Evolutionary conservation across 2,329 filamentous ascomycete species (phyloP).

Genomic region (Chaetomiaceae sp.): DNA sequence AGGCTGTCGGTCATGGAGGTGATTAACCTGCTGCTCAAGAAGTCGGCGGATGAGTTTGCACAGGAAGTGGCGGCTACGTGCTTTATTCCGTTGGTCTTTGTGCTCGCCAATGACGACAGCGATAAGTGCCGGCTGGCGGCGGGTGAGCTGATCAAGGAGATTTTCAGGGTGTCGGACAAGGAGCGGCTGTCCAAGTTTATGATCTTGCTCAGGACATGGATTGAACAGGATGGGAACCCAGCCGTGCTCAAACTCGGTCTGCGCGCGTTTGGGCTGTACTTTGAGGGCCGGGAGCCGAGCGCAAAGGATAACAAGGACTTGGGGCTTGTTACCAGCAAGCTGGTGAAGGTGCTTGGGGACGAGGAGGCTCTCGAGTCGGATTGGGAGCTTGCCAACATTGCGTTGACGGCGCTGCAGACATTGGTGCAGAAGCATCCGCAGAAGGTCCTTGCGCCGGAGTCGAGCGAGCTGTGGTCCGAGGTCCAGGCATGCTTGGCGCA

Average conservation of each 20-base stretch:
- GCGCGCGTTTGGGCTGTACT: conserved; percentile 78
- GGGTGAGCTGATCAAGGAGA: conserved; percentile 70
- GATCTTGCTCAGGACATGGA: conserved; percentile 66
- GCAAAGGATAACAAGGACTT: conserved; percentile 64
- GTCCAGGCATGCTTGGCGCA: conserved; percentile 68
- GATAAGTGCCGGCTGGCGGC: conserved; percentile 81
- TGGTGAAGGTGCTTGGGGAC: conserved; percentile 49
- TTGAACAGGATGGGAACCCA: conserved; percentile 68
- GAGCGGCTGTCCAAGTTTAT: conserved; percentile 69
- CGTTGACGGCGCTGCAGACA: conserved; percentile 64
- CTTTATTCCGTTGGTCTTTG: conserved; percentile 81
- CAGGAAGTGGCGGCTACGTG: conserved; percentile 77
- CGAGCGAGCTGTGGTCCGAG: conserved; percentile 64
- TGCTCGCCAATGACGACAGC: conserved; percentile 84
- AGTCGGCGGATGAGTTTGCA: conserved; percentile 75
- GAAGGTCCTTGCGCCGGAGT: conserved; percentile 55
- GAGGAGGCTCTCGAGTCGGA: conserved; percentile 52
- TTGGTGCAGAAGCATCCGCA: conserved; percentile 64
- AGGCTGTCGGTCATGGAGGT: conserved; percentile 91
- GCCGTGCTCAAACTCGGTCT: conserved; percentile 69
- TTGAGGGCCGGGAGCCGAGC: conserved; percentile 61
- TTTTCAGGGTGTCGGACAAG: conserved; percentile 73
- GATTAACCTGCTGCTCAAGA: conserved; percentile 78
- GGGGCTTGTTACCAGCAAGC: conserved; percentile 54
- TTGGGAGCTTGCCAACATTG: conserved; percentile 70